Percentiles rank a stretch among this genome's conserved stretches.
Conservation (phyloP, 352 stramenopile species). For the Phytopythium montanum region DNA sequence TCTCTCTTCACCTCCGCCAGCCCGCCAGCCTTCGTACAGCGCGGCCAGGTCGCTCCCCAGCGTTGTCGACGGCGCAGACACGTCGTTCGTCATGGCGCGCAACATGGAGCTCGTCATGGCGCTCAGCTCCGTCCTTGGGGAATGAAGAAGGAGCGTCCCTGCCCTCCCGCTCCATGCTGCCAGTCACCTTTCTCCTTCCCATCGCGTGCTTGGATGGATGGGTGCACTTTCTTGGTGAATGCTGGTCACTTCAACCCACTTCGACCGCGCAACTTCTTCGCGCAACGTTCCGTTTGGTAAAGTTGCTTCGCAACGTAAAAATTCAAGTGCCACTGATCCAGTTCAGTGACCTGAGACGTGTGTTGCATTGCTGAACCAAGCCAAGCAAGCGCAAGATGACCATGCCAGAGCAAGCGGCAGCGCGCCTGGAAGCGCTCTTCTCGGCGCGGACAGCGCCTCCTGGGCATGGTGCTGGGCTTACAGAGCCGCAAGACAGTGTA, state of each 20-base stretch:
- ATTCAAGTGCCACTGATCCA: too few species aligned
- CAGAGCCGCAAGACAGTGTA: rapidly evolving
- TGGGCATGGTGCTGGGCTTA: neutral
- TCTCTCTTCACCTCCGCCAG: neutral
- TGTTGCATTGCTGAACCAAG: too few species aligned
- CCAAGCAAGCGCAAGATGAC: too few species aligned
- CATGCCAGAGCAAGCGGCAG: neutral
- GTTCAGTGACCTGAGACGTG: too few species aligned
- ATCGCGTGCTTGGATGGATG: neutral
- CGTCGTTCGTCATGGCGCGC: constrained; percentile 6
- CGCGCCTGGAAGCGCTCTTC: constrained; percentile 4
- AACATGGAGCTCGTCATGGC: constrained; percentile 5
- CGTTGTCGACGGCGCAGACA: neutral
- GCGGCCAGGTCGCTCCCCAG: neutral
- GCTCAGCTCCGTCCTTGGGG: neutral
- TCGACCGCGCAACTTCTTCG: too few species aligned
- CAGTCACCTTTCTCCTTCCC: neutral
- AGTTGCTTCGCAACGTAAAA: too few species aligned
- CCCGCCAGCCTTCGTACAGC: neutral
- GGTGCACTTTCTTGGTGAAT: neutral
- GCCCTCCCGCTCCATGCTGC: neutral
- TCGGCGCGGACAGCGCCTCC: neutral
- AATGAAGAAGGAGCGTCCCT: neutral
- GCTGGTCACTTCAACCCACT: constrained; percentile 7
- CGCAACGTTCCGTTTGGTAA: neutral